These are phyloP conservation scores for Westerdykella aurantiaca DNA, from an alignment of 2,329 filamentous ascomycete genomes.

Conservation along the genomic window DNA sequence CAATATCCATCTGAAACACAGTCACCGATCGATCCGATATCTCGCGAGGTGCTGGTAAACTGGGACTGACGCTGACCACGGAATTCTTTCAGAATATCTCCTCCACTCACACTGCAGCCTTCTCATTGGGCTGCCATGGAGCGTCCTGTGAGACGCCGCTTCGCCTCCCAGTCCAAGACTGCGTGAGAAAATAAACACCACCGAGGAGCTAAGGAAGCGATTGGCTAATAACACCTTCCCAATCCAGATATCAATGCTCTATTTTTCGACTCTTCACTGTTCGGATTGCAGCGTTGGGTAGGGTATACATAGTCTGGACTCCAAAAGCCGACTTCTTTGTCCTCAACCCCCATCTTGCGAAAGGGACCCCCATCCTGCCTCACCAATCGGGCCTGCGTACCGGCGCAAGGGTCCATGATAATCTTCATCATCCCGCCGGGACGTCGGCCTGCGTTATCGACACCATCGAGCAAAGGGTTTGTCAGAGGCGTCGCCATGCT, in stretches of 20 bases:
- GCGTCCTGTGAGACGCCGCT: background rate
- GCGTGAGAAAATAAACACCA: background rate
- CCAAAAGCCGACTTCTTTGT: background rate
- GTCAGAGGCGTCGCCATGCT: background rate
- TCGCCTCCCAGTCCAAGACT: background rate
- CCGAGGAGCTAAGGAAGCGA: conserved; percentile 1
- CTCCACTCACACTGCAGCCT: background rate
- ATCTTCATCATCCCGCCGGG: too few species aligned
- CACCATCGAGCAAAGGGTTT: too few species aligned
- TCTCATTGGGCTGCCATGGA: conserved; percentile 1
- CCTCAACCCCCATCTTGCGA: background rate
- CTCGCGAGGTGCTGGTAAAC: conserved; percentile 1
- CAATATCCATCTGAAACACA: conserved; percentile 12
- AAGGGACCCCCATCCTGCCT: conserved; percentile 4
- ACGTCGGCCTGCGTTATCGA: too few species aligned
- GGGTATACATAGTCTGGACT: too few species aligned
- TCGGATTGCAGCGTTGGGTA: too few species aligned
- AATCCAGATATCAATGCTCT: conserved; percentile 3
- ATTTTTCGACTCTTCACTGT: background rate
- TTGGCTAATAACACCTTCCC: conserved; percentile 9
- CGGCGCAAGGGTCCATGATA: background rate
- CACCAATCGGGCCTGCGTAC: background rate
- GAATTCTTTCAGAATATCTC: background rate
- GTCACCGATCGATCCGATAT: conserved; percentile 11
- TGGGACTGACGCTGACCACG: conserved; percentile 1